These are phyloP conservation scores for Amanita thiersii DNA, from an alignment of 768 basidiomycete species.

Conservation along the genomic window DNA sequence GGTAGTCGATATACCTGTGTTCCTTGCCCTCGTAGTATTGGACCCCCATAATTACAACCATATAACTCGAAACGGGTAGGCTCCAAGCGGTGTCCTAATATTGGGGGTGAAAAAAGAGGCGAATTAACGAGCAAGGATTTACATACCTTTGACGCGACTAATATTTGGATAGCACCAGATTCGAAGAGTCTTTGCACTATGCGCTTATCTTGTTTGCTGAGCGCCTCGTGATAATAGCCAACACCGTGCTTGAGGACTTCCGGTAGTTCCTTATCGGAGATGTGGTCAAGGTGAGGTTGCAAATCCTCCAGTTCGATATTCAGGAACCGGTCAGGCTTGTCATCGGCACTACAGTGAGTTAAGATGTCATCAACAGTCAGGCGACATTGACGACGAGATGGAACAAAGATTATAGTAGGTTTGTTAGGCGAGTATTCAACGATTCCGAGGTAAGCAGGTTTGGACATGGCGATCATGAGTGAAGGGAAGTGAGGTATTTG, in stretches of 20 bases:
- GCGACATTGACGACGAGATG: slow-evolving; percentile 90
- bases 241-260: slow-evolving; percentile 87
- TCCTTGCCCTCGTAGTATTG: slow-evolving; percentile 96
- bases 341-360: slow-evolving; percentile 82
- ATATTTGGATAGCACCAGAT: slow-evolving; percentile 89
- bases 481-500: slow-evolving; percentile 97
- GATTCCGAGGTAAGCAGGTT: slow-evolving; percentile 92
- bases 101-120: background rate
- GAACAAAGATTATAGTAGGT: slow-evolving; percentile 90
- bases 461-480: slow-evolving; percentile 98
- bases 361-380: slow-evolving; percentile 88
- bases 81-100: slow-evolving; percentile 91
- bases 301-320: slow-evolving; percentile 81
- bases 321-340: slow-evolving; percentile 78
- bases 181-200: slow-evolving; percentile 91
- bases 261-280: slow-evolving; percentile 65
- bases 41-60: slow-evolving; percentile 99
- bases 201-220: slow-evolving; percentile 85
- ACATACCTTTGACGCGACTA: slow-evolving; percentile 86
- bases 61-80: slow-evolving; percentile 87
- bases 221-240: slow-evolving; percentile 92
- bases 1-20: slow-evolving; percentile 96
- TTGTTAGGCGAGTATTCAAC: slow-evolving; percentile 78
- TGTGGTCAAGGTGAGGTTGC: slow-evolving; percentile 80
- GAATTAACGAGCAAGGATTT: background rate